phyloP scores from a whole-genome alignment of 2,329 filamentous ascomycete genomes.

The Thermothelomyces thermophilus region DNA sequence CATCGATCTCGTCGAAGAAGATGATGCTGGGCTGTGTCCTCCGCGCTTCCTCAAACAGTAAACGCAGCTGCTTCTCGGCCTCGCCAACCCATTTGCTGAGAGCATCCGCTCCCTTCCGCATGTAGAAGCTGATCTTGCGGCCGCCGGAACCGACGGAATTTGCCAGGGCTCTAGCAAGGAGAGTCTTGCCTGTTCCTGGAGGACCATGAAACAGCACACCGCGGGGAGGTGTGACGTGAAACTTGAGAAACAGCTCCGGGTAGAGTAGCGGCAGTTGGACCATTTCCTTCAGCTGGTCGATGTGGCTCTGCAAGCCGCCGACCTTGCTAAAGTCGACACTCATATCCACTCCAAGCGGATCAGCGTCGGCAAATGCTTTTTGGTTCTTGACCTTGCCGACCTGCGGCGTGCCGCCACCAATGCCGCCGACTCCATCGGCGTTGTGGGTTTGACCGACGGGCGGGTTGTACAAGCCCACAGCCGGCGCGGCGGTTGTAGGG shows the following conservation, averaged over 20 bases:
- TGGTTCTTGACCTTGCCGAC: slow-evolving; percentile 91
- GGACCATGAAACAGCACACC: slow-evolving; percentile 96
- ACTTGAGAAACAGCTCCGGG: slow-evolving; percentile 84
- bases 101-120: slow-evolving; percentile 97
- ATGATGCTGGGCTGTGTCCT: slow-evolving; percentile 98
- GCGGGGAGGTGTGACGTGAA: slow-evolving; percentile 87
- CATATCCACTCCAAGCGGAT: slow-evolving; percentile 87
- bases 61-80: slow-evolving; percentile 85
- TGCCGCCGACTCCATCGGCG: slow-evolving; percentile 20
- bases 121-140: slow-evolving; percentile 96
- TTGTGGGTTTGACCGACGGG: slow-evolving; percentile 15
- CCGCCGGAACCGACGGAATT: slow-evolving; percentile 85
- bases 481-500: slow-evolving; percentile 44
- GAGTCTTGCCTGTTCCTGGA: slow-evolving; percentile 93
- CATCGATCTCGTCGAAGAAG: slow-evolving; percentile 99
- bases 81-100: slow-evolving; percentile 99
- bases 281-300: slow-evolving; percentile 98
- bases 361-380: slow-evolving; percentile 85
- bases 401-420: slow-evolving; percentile 57
- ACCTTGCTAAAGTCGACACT: slow-evolving; percentile 93
- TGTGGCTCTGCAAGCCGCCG: slow-evolving; percentile 85
- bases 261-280: slow-evolving; percentile 90
- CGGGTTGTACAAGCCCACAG: slow-evolving; percentile 37
- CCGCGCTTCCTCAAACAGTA: slow-evolving; percentile 91
- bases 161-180: slow-evolving; percentile 88